A percentile compares a stretch with the other conserved stretches of the same genome.
phyloP scores from a whole-genome alignment of 2,329 filamentous ascomycete genomes.

The Hypoxylon sp. region DNA sequence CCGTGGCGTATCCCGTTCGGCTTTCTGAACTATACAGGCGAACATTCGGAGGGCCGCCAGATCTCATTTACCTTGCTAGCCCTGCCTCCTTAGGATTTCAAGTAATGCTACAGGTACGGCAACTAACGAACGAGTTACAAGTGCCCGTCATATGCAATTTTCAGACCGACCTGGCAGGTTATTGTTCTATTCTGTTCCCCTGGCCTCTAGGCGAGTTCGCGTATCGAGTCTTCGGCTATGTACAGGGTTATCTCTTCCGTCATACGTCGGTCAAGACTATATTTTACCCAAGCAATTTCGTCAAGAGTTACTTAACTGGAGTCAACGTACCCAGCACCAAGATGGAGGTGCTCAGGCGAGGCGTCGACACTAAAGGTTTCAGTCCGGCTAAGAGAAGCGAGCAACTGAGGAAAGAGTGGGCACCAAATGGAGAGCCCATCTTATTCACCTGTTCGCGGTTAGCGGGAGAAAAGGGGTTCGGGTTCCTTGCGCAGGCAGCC shows the following conservation, averaged over 20 bases:
- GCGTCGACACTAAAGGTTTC: constrained; percentile 76
- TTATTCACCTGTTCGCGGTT: constrained; percentile 77
- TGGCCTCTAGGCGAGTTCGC: constrained; percentile 72
- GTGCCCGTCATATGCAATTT: constrained; percentile 77
- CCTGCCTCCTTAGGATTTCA: constrained; percentile 80
- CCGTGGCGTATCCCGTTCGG: constrained; percentile 78
- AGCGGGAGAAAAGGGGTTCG: constrained; percentile 79
- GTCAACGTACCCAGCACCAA: constrained; percentile 68
- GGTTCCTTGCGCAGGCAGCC: constrained; percentile 73
- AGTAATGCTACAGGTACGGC: constrained; percentile 77
- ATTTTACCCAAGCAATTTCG: constrained; percentile 77
- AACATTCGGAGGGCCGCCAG: constrained; percentile 72
- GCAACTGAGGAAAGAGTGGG: constrained; percentile 67
- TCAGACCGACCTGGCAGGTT: constrained; percentile 79
- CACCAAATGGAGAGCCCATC: constrained; percentile 74
- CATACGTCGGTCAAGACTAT: constrained; percentile 74
- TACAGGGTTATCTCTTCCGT: constrained; percentile 77
- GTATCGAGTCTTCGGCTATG: constrained; percentile 72
- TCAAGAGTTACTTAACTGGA: constrained; percentile 71
- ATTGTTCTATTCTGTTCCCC: constrained; percentile 78
- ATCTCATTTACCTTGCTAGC: constrained; percentile 78
- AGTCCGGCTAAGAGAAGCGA: constrained; percentile 67
- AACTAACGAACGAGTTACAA: constrained; percentile 68
- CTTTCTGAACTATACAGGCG: constrained; percentile 72
- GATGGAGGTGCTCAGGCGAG: constrained; percentile 73